Evolutionary conservation across 2,329 filamentous ascomycete genomes (phyloP).

Genomic region (Arachnopeziza araneosa): DNA sequence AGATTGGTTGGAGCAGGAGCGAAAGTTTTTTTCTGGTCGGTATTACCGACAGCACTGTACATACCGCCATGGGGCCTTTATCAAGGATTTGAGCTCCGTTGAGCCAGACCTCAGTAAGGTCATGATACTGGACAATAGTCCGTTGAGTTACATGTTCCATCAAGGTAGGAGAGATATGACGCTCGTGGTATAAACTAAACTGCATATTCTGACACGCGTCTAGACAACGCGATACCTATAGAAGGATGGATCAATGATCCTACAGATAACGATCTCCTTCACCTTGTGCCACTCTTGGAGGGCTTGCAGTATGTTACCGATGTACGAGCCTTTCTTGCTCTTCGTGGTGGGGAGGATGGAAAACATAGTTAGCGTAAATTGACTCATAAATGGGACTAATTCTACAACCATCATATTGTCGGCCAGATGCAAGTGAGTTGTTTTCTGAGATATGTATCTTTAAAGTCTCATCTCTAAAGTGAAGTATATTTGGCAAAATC

Average conservation of each 20-base stretch:
- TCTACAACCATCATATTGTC: neutral
- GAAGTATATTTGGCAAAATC: neutral
- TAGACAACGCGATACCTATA: conserved; percentile 98
- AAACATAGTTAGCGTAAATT: conserved; percentile 34
- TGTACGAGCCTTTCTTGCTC: conserved; percentile 80
- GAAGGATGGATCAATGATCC: conserved; percentile 99
- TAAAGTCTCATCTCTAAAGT: neutral
- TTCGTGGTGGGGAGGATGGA: conserved; percentile 79
- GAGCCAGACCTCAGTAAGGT: conserved; percentile 97
- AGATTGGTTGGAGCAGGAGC: conserved; percentile 94
- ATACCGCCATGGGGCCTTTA: conserved; percentile 89
- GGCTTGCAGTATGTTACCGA: conserved; percentile 95
- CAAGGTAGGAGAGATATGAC: conserved; percentile 60
- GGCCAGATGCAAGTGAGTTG: neutral
- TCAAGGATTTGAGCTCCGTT: conserved; percentile 93
- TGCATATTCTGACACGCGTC: neutral
- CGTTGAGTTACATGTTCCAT: conserved; percentile 96
- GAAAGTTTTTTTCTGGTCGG: conserved; percentile 89
- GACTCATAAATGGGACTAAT: neutral
- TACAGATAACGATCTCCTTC: conserved; percentile 90
- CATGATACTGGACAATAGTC: conserved; percentile 98
- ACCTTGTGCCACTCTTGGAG: conserved; percentile 87
- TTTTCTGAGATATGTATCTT: neutral
- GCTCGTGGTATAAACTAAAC: neutral
- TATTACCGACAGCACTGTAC: conserved; percentile 98